Evolutionary conservation across 116 monocot genomes (phyloP).

Genomic region (Papilionanthe hybrid): DNA sequence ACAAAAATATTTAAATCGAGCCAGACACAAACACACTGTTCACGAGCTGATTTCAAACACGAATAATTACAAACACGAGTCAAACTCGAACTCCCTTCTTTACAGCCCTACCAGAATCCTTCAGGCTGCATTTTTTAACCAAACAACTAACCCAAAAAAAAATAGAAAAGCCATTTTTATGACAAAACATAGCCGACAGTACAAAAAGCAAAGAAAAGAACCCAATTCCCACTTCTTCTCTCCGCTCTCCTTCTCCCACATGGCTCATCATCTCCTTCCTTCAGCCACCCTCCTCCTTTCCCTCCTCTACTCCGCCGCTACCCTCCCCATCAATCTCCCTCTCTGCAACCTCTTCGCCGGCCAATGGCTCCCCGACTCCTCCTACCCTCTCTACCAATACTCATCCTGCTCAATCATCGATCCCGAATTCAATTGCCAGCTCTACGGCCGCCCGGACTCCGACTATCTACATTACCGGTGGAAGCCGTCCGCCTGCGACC

Average conservation of each 20-base stretch:
- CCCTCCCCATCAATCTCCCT: conserved; percentile 15
- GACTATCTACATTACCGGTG: conserved; percentile 74
- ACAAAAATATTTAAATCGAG: too few relatives aligned
- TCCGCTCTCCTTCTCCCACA: conserved; percentile 1
- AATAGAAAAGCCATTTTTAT: too few relatives aligned
- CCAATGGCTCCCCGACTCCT: conserved; percentile 60
- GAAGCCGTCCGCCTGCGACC: conserved; percentile 65
- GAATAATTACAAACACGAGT: too few relatives aligned
- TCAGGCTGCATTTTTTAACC: too few relatives aligned
- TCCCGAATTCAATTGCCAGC: conserved; percentile 82
- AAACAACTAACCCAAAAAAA: too few relatives aligned
- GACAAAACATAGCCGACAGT: neutral
- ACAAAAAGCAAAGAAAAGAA: conserved; percentile 1
- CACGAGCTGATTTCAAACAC: too few relatives aligned
- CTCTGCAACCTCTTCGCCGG: conserved; percentile 59
- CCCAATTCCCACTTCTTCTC: conserved; percentile 17
- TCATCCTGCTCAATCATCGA: conserved; percentile 62
- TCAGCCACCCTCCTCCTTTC: conserved; percentile 4
- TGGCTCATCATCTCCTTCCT: neutral
- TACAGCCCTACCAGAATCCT: too few relatives aligned
- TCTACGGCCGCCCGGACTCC: conserved; percentile 72
- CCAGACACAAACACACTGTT: too few relatives aligned
- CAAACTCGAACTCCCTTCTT: too few relatives aligned
- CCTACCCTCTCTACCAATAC: conserved; percentile 53
- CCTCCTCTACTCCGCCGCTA: conserved; percentile 16